phyloP scores from a whole-genome alignment of 2,329 filamentous ascomycete genomes.

The Cordyceps fumosorosea region DNA sequence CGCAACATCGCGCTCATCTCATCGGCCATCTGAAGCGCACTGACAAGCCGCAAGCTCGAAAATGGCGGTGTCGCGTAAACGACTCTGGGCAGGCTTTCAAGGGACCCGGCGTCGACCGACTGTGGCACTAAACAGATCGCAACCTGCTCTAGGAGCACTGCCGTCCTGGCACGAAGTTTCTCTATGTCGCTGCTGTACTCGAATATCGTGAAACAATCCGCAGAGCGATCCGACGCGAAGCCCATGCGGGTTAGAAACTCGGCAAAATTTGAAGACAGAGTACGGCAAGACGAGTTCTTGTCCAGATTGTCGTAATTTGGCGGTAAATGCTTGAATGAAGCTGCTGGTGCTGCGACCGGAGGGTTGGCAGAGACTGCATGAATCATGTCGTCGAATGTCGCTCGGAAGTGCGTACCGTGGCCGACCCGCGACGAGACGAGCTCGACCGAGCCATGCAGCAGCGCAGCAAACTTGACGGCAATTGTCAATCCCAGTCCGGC shows the following conservation, averaged over 20 bases:
- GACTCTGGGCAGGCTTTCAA: not conserved
- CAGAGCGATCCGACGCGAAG: not conserved
- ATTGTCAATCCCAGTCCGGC: slow-evolving; percentile 38
- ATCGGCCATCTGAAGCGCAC: not conserved
- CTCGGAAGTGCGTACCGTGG: slow-evolving; percentile 34
- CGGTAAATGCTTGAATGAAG: not conserved
- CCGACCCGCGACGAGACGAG: slow-evolving; percentile 30
- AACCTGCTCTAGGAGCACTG: not conserved
- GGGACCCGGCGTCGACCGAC: not conserved
- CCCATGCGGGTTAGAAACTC: not conserved
- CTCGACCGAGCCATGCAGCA: slow-evolving; percentile 31
- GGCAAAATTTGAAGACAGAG: not conserved
- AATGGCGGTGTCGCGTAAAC: not conserved
- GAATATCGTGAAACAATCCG: not conserved
- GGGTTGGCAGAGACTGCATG: not conserved
- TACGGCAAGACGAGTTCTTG: not conserved
- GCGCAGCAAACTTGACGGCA: slow-evolving; percentile 32
- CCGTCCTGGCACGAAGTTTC: not conserved
- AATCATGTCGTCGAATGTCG: slow-evolving; percentile 15
- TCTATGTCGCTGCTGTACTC: not conserved
- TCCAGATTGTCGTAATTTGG: not conserved
- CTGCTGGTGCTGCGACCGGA: no score
- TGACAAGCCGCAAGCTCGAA: not conserved
- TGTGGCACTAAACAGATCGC: not conserved
- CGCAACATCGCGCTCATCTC: not conserved